Conservation (phyloP, 345 rosid genomes). For the Eucalyptus microcorys region DNA sequence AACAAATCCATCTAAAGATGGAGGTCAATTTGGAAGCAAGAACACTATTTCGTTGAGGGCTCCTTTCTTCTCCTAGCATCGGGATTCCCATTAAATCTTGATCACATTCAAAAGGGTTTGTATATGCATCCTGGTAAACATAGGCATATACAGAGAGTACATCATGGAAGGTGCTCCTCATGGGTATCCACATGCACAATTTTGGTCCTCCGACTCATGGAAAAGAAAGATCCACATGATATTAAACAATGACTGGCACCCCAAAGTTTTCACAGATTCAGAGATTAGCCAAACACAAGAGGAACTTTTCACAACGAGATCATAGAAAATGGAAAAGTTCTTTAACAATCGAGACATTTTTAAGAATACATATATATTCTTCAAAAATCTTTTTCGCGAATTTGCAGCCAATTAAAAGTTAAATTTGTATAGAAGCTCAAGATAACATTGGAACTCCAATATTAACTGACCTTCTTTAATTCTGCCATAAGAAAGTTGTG, state of each 20-base stretch:
- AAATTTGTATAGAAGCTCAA: neutral
- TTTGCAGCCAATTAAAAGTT: neutral
- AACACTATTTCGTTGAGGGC: neutral
- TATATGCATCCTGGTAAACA: neutral
- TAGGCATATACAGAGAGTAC: no score
- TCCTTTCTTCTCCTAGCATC: neutral
- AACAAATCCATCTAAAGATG: neutral
- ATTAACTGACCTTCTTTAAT: conserved; percentile 12
- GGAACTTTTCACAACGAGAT: neutral
- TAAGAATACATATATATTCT: neutral
- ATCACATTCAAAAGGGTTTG: neutral
- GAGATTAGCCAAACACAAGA: neutral
- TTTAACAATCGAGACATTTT: neutral
- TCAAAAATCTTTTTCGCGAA: neutral
- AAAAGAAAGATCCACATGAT: neutral
- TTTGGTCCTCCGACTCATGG: neutral
- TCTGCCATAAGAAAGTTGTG: conserved; percentile 2
- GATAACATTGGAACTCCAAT: neutral
- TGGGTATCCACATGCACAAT: no score
- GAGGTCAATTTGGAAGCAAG: neutral
- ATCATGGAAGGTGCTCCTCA: no score
- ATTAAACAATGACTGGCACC: neutral
- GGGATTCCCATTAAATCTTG: neutral
- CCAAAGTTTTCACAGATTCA: neutral
- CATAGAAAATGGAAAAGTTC: neutral